Base-by-base conservation (phyloP, 768 basidiomycete genomes). In the Trametes cubensis region DNA sequence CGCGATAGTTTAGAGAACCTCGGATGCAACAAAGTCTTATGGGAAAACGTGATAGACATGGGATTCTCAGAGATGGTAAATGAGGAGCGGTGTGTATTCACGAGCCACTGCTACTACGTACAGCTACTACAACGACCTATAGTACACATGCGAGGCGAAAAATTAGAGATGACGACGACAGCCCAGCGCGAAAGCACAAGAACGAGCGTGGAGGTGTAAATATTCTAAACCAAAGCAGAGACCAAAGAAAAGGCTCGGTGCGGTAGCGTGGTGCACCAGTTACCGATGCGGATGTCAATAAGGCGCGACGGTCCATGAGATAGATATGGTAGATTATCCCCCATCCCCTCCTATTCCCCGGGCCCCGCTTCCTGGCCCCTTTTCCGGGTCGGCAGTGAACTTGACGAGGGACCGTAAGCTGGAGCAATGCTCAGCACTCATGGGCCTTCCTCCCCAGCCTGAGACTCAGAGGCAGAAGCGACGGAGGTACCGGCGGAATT, bases 21-120 rank as follows among this genome's bases (percentile, higher is more conserved):
- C n/a, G n/a, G n/a, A n/a, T n/a, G n/a, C n/a, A n/a, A n/a, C n/a
- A n/a, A n/a, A n/a, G n/a, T n/a, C n/a, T n/a, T n/a, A n/a, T n/a
- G n/a, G n/a, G n/a, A n/a, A n/a, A n/a, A n/a, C n/a, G n/a, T 34
- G 34, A 6, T 28, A 6, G 15, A 17, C 48, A 48, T 21, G 23
- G 44, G 23, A 18, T n/a, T n/a, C n/a, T n/a, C n/a, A 46, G 11
- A 40, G 41, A 26, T 4, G 30, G 4, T 38, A 6, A 21, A 13
- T 47, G 55, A 56, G 55, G 34, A 25, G 55, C 55, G 55, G 55
- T 56, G 55, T 46, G 45, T 46, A 46, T 46, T 46, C 45, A 45
- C 41, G 17, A 21, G 7, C 17, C 7, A 17, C 4, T 42, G n/a
- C 45, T 47, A 47, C 54, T 55, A 55, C 54, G 45, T 26, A 55